A percentile compares a stretch with the other conserved stretches of the same genome.
phyloP scores from a whole-genome alignment of 2,329 filamentous ascomycete species.

The Ophiocordyceps polyrhachis-furcata region DNA sequence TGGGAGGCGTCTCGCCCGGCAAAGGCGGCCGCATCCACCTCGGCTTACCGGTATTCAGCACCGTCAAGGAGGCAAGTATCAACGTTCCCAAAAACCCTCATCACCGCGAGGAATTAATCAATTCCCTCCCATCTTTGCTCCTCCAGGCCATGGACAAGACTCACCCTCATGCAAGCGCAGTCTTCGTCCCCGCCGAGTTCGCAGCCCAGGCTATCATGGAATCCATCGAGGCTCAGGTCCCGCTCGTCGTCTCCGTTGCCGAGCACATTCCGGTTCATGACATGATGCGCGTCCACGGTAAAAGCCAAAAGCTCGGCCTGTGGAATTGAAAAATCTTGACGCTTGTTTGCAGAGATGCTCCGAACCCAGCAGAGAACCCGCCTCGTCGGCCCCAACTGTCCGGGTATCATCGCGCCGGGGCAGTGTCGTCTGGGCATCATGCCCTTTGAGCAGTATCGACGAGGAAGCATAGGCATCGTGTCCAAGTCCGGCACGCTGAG shows the following conservation, averaged over 20 bases:
- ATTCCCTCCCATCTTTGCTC: too few species aligned
- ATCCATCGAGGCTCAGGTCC: conserved; percentile 60
- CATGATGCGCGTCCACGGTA: conserved; percentile 43
- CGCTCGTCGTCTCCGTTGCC: conserved; percentile 59
- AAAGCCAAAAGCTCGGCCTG: too few species aligned
- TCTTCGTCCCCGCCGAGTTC: conserved; percentile 53
- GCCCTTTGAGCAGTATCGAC: conserved; percentile 21
- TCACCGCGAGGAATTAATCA: too few species aligned
- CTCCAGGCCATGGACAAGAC: conserved; percentile 15
- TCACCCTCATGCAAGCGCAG: conserved; percentile 46
- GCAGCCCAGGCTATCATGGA: conserved; percentile 53
- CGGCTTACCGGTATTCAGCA: conserved; percentile 16
- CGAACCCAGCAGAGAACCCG: conserved; percentile 52
- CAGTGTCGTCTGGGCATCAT: conserved; percentile 35
- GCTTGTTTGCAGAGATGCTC: conserved; percentile 31
- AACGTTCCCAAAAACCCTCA: too few species aligned
- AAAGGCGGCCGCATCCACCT: conserved; percentile 16
- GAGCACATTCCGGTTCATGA: conserved; percentile 68
- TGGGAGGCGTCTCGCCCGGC: conserved; percentile 19
- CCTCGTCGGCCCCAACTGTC: conserved; percentile 64
- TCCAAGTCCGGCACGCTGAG: conserved; percentile 69
- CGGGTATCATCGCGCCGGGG: conserved; percentile 59
- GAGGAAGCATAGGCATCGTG: conserved; percentile 53
- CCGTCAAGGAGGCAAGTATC: conserved; percentile 12
- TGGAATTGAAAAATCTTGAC: too few species aligned